phyloP scores from a whole-genome alignment of 805 yeast genomes.

The Priceomyces castillae region DNA sequence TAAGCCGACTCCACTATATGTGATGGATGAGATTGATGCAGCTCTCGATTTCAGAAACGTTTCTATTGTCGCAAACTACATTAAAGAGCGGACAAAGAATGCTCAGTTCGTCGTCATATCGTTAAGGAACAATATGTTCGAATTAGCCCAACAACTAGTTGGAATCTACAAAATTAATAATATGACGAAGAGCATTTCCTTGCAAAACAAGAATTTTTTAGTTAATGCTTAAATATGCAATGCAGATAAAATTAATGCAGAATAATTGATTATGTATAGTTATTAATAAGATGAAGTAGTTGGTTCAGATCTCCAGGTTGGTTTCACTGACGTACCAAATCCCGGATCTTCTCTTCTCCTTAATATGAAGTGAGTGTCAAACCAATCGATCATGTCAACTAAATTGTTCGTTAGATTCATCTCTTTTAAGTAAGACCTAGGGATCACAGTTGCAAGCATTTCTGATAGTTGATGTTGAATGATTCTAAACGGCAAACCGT shows the following conservation, averaged over 20 bases:
- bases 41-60: slow-evolving; percentile 97
- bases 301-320: slow-evolving; percentile 19
- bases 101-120: slow-evolving; percentile 97
- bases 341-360: slow-evolving; percentile 66
- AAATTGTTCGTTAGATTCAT: slow-evolving; percentile 61
- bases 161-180: slow-evolving; percentile 94
- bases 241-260: background rate
- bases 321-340: slow-evolving; percentile 55
- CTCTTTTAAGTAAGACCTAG: slow-evolving; percentile 36
- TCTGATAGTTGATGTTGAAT: slow-evolving; percentile 85
- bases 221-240: slow-evolving; percentile 6
- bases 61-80: slow-evolving; percentile 95
- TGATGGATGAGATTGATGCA: slow-evolving; percentile 99
- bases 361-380: slow-evolving; percentile 67
- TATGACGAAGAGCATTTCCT: slow-evolving; percentile 81
- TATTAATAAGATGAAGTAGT: background rate
- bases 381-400: slow-evolving; percentile 75
- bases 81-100: slow-evolving; percentile 90
- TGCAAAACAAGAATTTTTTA: slow-evolving; percentile 59
- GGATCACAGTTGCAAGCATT: slow-evolving; percentile 64
- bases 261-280: background rate
- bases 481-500: slow-evolving; percentile 81
- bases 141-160: slow-evolving; percentile 87
- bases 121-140: slow-evolving; percentile 95
- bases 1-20: slow-evolving; percentile 95